Evolutionary conservation across 1,284 basidiomycete genomes (phyloP).

Genomic region (Trametes polyzona): DNA sequence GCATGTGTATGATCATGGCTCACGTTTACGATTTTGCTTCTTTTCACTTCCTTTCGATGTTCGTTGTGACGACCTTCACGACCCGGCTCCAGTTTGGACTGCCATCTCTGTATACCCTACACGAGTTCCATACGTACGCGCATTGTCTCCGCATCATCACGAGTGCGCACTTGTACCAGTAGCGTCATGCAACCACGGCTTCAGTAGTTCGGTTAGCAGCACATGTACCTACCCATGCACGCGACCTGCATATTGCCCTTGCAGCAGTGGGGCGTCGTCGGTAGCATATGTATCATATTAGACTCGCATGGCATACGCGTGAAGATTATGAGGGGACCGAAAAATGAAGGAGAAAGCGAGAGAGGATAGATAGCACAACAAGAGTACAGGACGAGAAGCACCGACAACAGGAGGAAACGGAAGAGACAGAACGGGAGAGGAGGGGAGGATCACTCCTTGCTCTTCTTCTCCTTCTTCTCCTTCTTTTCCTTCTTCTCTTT

Average conservation of each 20-base stretch:
- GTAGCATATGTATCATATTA: slow-evolving; percentile 11
- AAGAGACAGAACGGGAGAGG: slow-evolving; percentile 7
- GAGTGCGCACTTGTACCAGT: slow-evolving; percentile 8
- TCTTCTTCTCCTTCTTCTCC: slow-evolving; percentile 50
- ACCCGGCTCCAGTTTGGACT: background rate
- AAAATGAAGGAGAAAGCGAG: background rate
- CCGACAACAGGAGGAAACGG: slow-evolving; percentile 1
- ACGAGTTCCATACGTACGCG: background rate
- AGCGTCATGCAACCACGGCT: slow-evolving; percentile 7
- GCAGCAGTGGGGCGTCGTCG: background rate
- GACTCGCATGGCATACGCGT: background rate
- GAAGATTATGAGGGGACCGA: slow-evolving; percentile 1
- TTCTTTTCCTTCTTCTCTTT: slow-evolving; percentile 36
- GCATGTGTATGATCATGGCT: too few species aligned
- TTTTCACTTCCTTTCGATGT: background rate
- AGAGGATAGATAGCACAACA: slow-evolving; percentile 23
- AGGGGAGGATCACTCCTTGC: slow-evolving; percentile 41
- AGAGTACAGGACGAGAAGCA: slow-evolving; percentile 20
- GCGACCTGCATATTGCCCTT: background rate
- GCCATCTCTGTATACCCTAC: background rate
- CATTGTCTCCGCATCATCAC: background rate
- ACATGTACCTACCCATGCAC: background rate
- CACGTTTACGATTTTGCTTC: too few species aligned
- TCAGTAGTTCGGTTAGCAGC: slow-evolving; percentile 2
- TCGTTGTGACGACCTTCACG: background rate